Percentiles rank a stretch among this genome's conserved stretches.
Evolutionary conservation across 1,284 basidiomycete genomes (phyloP).

Genomic region (Pascua sp.): DNA sequence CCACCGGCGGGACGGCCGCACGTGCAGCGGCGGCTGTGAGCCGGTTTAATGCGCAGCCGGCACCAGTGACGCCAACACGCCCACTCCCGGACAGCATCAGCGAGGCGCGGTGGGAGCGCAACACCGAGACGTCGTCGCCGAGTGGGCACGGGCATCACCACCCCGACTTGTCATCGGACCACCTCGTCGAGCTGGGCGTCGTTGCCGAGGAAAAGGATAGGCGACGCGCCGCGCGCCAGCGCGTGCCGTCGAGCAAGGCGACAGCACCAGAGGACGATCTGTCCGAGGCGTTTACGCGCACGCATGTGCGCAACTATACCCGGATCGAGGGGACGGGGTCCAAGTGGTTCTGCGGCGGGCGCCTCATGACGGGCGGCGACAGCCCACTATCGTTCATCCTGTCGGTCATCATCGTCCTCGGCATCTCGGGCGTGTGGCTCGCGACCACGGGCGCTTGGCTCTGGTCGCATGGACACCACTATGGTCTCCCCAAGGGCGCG

Average conservation of each 20-base stretch:
- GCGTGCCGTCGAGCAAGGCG: neutral
- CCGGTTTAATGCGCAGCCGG: neutral
- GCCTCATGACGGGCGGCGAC: conserved; percentile 77
- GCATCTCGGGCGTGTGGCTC: conserved; percentile 72
- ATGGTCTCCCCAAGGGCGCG: conserved; percentile 67
- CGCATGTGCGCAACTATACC: conserved; percentile 54
- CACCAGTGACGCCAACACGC: neutral
- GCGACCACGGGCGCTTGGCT: conserved; percentile 80
- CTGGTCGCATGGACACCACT: conserved; percentile 71
- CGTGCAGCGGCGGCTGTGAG: too few relatives aligned
- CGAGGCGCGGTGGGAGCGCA: conserved; percentile 6
- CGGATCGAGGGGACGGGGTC: conserved; percentile 64
- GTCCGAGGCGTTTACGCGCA: conserved; percentile 1
- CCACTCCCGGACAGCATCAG: neutral
- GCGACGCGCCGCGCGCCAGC: neutral
- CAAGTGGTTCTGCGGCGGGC: conserved; percentile 65
- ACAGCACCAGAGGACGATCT: neutral
- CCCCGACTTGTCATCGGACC: conserved; percentile 16
- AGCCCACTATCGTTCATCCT: conserved; percentile 70
- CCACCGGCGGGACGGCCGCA: too few relatives aligned
- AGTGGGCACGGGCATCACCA: conserved; percentile 8
- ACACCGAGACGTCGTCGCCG: conserved; percentile 11
- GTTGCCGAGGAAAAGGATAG: conserved; percentile 5
- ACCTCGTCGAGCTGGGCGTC: conserved; percentile 11
- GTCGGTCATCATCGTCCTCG: conserved; percentile 61